Evolutionary conservation across 2,329 filamentous ascomycete species (phyloP).

Genomic region (Ceratocystis cubensis): DNA sequence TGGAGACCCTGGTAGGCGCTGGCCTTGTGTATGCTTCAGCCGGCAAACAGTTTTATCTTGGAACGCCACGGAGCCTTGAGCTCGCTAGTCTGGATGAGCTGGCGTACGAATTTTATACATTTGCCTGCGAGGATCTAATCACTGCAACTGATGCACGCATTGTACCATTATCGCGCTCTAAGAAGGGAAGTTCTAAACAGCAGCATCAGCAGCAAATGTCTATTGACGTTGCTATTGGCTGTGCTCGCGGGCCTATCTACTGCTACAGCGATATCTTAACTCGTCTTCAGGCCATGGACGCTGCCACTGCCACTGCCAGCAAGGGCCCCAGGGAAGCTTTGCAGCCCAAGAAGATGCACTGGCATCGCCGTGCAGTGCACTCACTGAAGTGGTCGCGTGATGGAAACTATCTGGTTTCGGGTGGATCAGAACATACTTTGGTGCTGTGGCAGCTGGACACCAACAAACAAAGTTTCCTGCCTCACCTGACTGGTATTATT

Average conservation of each 20-base stretch:
- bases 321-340: constrained; percentile 37
- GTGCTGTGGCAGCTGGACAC: constrained; percentile 92
- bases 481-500: constrained; percentile 78
- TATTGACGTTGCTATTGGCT: constrained; percentile 68
- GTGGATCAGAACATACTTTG: constrained; percentile 77
- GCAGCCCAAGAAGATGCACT: constrained; percentile 61
- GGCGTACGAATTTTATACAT: constrained; percentile 35
- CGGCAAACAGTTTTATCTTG: constrained; percentile 31
- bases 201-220: constrained; percentile 15
- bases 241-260: constrained; percentile 62
- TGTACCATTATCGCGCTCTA: constrained; percentile 25
- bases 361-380: constrained; percentile 77
- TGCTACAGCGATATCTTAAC: constrained; percentile 65
- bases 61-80: constrained; percentile 24
- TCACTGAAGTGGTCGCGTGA: constrained; percentile 85
- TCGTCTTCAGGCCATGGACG: constrained; percentile 38
- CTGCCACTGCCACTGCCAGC: constrained; percentile 22
- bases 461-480: constrained; percentile 65
- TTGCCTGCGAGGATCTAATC: constrained; percentile 50
- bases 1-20: constrained; percentile 10
- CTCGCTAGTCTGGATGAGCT: constrained; percentile 25
- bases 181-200: constrained; percentile 17
- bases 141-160: constrained; percentile 52
- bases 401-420: constrained; percentile 93
- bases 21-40: constrained; percentile 23